These are phyloP conservation scores for Diaporthe caulivora DNA, from an alignment of 2,329 filamentous ascomycete species.

Conservation along the genomic window DNA sequence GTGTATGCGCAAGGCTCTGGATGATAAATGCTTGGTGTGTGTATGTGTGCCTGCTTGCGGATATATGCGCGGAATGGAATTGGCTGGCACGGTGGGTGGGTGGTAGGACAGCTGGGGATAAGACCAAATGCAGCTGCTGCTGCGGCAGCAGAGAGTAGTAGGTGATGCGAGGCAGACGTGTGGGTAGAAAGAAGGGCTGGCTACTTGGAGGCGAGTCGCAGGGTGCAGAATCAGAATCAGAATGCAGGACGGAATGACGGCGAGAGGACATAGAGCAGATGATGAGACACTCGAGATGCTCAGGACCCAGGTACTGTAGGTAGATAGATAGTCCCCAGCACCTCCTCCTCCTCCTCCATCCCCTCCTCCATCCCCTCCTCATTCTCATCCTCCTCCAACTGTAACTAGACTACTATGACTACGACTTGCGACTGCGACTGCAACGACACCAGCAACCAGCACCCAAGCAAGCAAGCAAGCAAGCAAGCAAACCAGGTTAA, in stretches of 20 bases:
- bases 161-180: conserved; percentile 1
- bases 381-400: conserved; percentile 6
- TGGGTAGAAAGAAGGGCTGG: background rate
- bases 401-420: background rate
- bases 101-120: conserved; percentile 11
- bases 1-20: background rate
- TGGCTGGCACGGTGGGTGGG: background rate
- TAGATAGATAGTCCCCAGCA: background rate
- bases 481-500: conserved; percentile 7
- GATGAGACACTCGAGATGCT: conserved; percentile 27
- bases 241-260: conserved; percentile 4
- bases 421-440: background rate
- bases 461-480: background rate
- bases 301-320: background rate
- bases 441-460: background rate
- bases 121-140: background rate
- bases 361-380: too few relatives aligned
- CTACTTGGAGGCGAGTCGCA: background rate
- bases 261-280: conserved; percentile 10
- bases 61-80: background rate
- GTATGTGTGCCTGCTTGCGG: background rate
- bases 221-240: conserved; percentile 2
- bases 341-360: too few relatives aligned
- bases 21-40: background rate
- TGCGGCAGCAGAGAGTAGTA: background rate